A percentile compares a stretch with the other conserved stretches of the same genome.
phyloP scores from a whole-genome alignment of 805 yeast genomes.

The Candida lessepsii region DNA sequence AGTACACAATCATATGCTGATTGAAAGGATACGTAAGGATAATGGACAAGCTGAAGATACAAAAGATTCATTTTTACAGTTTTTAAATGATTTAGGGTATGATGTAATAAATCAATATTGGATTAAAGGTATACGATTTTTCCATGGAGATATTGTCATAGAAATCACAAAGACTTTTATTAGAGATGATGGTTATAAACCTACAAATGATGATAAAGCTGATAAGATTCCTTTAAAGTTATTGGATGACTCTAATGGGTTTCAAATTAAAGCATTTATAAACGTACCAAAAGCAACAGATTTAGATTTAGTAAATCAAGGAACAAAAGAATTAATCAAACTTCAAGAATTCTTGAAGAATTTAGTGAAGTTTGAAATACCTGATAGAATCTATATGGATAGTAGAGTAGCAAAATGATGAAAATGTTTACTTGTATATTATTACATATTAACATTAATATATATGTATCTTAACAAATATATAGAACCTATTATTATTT shows the following conservation, averaged over 20 bases:
- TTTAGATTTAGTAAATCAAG: constrained; percentile 64
- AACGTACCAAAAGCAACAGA: constrained; percentile 73
- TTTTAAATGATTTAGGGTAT: constrained; percentile 69
- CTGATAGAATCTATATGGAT: constrained; percentile 81
- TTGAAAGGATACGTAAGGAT: constrained; percentile 1
- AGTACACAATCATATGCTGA: constrained; percentile 44
- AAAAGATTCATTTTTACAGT: constrained; percentile 39
- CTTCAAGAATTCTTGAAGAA: constrained; percentile 68
- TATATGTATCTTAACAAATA: neutral
- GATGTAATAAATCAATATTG: constrained; percentile 59
- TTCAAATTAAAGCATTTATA: constrained; percentile 63
- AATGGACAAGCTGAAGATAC: constrained; percentile 5
- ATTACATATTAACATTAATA: too few relatives aligned
- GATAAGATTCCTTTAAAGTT: constrained; percentile 31
- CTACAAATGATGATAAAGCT: constrained; percentile 1
- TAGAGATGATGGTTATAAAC: constrained; percentile 23
- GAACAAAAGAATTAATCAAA: constrained; percentile 58
- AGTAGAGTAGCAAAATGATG: constrained; percentile 48
- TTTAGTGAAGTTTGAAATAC: constrained; percentile 64
- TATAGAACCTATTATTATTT: neutral
- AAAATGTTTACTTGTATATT: too few relatives aligned
- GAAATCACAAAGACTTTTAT: constrained; percentile 53
- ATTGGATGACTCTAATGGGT: constrained; percentile 54
- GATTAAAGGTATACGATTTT: constrained; percentile 59
- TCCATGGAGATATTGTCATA: constrained; percentile 58